Evolutionary conservation across 768 basidiomycete species (phyloP).

Genomic region (Lentinula detonsa): DNA sequence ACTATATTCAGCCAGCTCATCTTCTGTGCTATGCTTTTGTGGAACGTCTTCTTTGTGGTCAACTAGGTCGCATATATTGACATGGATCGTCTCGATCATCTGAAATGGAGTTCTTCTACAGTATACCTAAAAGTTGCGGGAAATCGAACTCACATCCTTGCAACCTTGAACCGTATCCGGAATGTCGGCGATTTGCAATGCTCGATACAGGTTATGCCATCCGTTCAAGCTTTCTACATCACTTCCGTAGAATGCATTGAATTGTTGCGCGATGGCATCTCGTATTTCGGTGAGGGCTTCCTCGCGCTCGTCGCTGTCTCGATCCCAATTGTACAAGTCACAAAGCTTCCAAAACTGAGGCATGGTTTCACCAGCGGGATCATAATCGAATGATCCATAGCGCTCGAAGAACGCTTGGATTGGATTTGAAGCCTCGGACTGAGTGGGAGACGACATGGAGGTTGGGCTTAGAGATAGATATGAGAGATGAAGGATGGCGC

Average conservation of each 20-base stretch:
- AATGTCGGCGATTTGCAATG: neutral
- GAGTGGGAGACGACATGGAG: neutral
- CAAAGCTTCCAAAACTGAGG: slow-evolving; percentile 5
- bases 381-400: neutral
- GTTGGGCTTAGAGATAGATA: neutral
- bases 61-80: slow-evolving; percentile 35
- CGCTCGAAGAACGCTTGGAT: neutral
- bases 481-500: neutral
- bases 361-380: slow-evolving; percentile 3
- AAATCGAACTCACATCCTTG: neutral
- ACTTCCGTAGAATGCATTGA: slow-evolving; percentile 6
- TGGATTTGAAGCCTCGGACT: neutral
- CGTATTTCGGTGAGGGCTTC: slow-evolving; percentile 1
- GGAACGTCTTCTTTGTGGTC: slow-evolving; percentile 11
- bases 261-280: slow-evolving; percentile 8
- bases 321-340: neutral
- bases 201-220: slow-evolving; percentile 2
- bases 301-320: neutral
- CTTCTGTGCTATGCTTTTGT: slow-evolving; percentile 13
- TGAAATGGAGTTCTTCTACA: slow-evolving; percentile 1
- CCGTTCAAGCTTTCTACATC: neutral
- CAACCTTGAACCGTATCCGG: slow-evolving; percentile 3
- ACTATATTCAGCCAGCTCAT: slow-evolving; percentile 26
- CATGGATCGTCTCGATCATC: slow-evolving; percentile 23
- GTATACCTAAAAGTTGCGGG: neutral